These are phyloP conservation scores for Hymenochaete sp. DNA, from an alignment of 1,284 basidiomycete genomes.

Conservation along the genomic window DNA sequence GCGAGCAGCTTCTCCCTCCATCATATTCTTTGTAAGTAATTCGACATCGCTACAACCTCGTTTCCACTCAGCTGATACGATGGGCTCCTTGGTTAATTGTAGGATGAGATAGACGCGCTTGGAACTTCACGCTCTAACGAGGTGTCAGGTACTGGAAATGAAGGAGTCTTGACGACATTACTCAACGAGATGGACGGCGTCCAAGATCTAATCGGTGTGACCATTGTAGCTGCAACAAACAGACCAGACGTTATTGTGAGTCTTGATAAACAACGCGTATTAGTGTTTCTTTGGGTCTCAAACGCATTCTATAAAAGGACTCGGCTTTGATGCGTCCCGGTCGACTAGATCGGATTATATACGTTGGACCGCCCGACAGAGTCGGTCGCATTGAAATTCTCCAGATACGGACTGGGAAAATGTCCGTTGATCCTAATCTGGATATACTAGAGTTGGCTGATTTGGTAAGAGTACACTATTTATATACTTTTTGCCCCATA, in stretches of 20 bases:
- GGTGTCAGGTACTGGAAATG: slow-evolving; percentile 33
- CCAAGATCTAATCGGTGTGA: slow-evolving; percentile 87
- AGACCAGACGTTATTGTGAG: slow-evolving; percentile 86
- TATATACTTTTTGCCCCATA: not conserved
- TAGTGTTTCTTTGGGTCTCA: slow-evolving; percentile 3
- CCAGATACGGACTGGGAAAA: slow-evolving; percentile 63
- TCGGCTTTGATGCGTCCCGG: slow-evolving; percentile 93
- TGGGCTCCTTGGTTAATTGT: no score
- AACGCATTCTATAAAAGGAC: slow-evolving; percentile 47
- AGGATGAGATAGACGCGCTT: slow-evolving; percentile 98
- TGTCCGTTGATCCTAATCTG: slow-evolving; percentile 71
- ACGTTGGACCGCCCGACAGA: slow-evolving; percentile 86
- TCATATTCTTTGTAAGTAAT: slow-evolving; percentile 84
- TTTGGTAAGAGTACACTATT: slow-evolving; percentile 44
- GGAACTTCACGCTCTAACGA: slow-evolving; percentile 68
- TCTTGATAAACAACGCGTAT: slow-evolving; percentile 12
- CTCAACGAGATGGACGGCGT: slow-evolving; percentile 99
- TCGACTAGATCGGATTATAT: slow-evolving; percentile 89
- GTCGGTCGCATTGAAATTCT: slow-evolving; percentile 80
- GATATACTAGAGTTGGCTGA: slow-evolving; percentile 64
- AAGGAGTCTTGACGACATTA: slow-evolving; percentile 77
- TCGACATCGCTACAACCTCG: slow-evolving; percentile 6
- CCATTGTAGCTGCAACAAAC: slow-evolving; percentile 94
- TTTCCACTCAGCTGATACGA: slow-evolving; percentile 2
- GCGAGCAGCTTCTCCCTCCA: slow-evolving; percentile 85